Evolutionary conservation across 495 filamentous ascomycete genomes (phyloP).

Genomic region (Daldinia vernicosa): DNA sequence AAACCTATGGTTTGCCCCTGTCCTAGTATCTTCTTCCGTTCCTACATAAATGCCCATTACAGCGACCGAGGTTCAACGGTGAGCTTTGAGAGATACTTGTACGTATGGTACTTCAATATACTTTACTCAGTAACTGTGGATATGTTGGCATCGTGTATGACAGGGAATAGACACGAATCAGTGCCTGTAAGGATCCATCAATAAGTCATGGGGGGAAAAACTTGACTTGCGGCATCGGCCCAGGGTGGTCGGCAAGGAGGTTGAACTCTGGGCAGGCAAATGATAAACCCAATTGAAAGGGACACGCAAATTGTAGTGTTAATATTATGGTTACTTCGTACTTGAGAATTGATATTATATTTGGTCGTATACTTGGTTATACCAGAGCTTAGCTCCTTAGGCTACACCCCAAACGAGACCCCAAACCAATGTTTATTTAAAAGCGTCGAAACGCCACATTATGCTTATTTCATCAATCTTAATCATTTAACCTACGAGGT

Average conservation of each 20-base stretch:
- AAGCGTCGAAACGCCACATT: background rate
- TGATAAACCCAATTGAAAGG: background rate
- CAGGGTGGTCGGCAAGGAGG: conserved; percentile 27
- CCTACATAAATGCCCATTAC: conserved; percentile 17
- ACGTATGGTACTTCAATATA: background rate
- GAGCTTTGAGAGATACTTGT: conserved; percentile 20
- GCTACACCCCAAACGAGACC: background rate
- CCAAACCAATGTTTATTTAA: background rate
- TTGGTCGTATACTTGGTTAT: background rate
- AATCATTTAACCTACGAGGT: background rate
- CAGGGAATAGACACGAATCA: conserved; percentile 39
- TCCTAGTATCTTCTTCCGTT: conserved; percentile 10
- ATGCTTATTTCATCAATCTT: background rate
- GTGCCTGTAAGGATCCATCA: conserved; percentile 24
- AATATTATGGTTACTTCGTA: background rate
- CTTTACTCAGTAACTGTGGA: conserved; percentile 22
- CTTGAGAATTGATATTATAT: background rate
- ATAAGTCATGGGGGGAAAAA: conserved; percentile 27
- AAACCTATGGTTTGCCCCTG: conserved; percentile 28
- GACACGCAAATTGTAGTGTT: background rate
- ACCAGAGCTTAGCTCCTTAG: background rate
- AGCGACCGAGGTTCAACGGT: conserved; percentile 32
- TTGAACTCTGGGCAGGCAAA: conserved; percentile 35
- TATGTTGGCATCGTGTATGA: conserved; percentile 37
- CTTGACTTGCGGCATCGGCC: conserved; percentile 38